Conservation (phyloP, 1,139 yeast species). For the Diutina pseudorugosa region DNA sequence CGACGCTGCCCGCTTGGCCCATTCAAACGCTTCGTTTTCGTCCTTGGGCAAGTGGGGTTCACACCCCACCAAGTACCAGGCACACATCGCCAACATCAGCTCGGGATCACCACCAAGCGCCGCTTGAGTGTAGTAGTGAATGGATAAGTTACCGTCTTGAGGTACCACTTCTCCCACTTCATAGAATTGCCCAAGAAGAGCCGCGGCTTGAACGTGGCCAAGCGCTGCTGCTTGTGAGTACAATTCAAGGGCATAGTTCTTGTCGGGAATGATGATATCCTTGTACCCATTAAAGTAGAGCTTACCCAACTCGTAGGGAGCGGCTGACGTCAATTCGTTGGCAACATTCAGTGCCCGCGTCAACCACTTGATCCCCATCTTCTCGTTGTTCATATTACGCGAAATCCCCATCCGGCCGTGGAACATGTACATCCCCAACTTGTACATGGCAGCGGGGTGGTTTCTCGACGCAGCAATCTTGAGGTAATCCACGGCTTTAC, state of each 20-base stretch:
- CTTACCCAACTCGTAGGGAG: slow-evolving; percentile 85
- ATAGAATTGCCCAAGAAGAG: slow-evolving; percentile 70
- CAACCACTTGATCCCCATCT: slow-evolving; percentile 87
- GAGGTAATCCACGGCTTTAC: slow-evolving; percentile 73
- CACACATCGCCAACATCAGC: slow-evolving; percentile 89
- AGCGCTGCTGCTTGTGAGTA: slow-evolving; percentile 84
- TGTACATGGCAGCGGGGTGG: slow-evolving; percentile 94
- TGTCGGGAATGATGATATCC: slow-evolving; percentile 79
- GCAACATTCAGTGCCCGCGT: slow-evolving; percentile 80
- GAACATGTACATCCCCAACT: slow-evolving; percentile 77
- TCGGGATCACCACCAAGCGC: slow-evolving; percentile 81
- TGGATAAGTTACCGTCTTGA: slow-evolving; percentile 73
- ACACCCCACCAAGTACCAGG: slow-evolving; percentile 91
- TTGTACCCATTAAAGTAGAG: slow-evolving; percentile 75
- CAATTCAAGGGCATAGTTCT: slow-evolving; percentile 73
- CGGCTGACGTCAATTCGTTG: slow-evolving; percentile 75
- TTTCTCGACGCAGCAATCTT: slow-evolving; percentile 83
- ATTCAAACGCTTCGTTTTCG: slow-evolving; percentile 80
- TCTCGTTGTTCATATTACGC: slow-evolving; percentile 55
- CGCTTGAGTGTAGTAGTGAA: slow-evolving; percentile 87
- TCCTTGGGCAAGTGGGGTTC: slow-evolving; percentile 72
- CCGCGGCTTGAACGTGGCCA: slow-evolving; percentile 73
- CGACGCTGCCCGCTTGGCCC: slow-evolving; percentile 85
- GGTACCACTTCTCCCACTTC: slow-evolving; percentile 76
- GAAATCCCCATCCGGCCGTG: slow-evolving; percentile 77